Conservation (phyloP, 441 rosid species). For the Brassica balearica region DNA sequence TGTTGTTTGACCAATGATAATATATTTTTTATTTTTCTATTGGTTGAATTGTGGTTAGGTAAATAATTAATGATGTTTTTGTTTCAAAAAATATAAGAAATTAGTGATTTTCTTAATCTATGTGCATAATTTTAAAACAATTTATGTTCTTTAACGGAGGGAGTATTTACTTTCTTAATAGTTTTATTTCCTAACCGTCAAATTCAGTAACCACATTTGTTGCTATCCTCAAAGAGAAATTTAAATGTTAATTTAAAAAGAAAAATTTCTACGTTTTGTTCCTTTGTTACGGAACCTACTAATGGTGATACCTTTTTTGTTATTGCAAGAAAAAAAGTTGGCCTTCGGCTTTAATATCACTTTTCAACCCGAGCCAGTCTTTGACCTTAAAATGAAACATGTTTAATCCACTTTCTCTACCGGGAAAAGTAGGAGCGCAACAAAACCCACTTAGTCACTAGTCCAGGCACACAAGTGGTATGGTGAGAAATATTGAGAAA, state of each 20-base stretch:
- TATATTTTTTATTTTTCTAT: no score
- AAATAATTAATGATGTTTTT: no score
- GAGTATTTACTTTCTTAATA: no score
- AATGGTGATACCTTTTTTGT: not conserved
- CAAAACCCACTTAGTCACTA: not conserved
- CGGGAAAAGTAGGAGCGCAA: not conserved
- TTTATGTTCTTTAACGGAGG: no score
- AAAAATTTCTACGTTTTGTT: not conserved
- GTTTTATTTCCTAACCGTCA: not conserved
- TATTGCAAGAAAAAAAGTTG: not conserved
- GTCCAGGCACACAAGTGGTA: not conserved
- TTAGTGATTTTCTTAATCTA: no score
- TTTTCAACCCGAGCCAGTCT: not conserved
- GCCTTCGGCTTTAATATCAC: not conserved
- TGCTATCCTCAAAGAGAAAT: not conserved
- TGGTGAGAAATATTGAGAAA: not conserved
- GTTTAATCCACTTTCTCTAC: not conserved
- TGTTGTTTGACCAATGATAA: no score
- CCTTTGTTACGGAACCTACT: slow-evolving; percentile 44
- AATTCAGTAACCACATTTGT: not conserved
- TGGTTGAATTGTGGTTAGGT: no score
- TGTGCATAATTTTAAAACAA: no score
- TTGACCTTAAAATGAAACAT: not conserved
- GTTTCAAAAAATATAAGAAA: no score
- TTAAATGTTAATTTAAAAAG: not conserved